Conservation (phyloP, 768 basidiomycete species). For the Paxillus rubicundulus region DNA sequence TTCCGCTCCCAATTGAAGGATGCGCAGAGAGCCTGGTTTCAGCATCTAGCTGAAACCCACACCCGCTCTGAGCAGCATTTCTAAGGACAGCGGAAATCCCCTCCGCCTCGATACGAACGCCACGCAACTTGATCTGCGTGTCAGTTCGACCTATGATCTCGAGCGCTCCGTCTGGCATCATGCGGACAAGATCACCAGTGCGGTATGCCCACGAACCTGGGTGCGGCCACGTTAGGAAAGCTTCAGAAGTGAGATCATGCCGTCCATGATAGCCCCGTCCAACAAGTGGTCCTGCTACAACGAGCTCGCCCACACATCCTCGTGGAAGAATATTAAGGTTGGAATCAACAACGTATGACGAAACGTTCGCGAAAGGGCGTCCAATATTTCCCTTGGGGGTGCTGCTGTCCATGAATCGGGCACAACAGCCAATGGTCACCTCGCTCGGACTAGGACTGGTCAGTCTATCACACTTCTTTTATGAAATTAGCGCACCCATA, state of each 20-base stretch:
- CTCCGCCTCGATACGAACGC: conserved; percentile 53
- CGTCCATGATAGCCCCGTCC: conserved; percentile 49
- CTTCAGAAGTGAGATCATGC: conserved; percentile 43
- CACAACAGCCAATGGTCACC: conserved; percentile 51
- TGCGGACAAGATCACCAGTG: conserved; percentile 49
- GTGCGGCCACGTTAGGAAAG: conserved; percentile 45
- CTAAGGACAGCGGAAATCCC: conserved; percentile 47
- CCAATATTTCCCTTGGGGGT: conserved; percentile 46
- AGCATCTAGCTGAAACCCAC: conserved; percentile 34
- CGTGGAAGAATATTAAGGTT: conserved; percentile 42
- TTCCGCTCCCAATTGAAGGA: conserved; percentile 39
- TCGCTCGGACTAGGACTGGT: conserved; percentile 41
- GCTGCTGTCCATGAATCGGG: conserved; percentile 39
- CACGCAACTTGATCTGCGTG: conserved; percentile 50
- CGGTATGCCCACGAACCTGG: conserved; percentile 43
- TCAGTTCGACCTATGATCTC: conserved; percentile 52
- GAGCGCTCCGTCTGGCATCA: conserved; percentile 48
- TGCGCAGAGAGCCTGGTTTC: conserved; percentile 44
- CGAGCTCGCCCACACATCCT: conserved; percentile 46
- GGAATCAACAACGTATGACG: conserved; percentile 42
- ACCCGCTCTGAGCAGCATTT: conserved; percentile 10
- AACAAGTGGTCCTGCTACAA: conserved; percentile 49
- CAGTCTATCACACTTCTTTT: not conserved
- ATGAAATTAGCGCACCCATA: conserved; percentile 36
- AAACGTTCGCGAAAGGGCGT: conserved; percentile 35